A percentile compares a stretch with the other conserved stretches of the same genome.
These are phyloP conservation scores for Erythrobasidium hasegawianum DNA, from an alignment of 1,284 basidiomycete genomes.

Conservation along the genomic window DNA sequence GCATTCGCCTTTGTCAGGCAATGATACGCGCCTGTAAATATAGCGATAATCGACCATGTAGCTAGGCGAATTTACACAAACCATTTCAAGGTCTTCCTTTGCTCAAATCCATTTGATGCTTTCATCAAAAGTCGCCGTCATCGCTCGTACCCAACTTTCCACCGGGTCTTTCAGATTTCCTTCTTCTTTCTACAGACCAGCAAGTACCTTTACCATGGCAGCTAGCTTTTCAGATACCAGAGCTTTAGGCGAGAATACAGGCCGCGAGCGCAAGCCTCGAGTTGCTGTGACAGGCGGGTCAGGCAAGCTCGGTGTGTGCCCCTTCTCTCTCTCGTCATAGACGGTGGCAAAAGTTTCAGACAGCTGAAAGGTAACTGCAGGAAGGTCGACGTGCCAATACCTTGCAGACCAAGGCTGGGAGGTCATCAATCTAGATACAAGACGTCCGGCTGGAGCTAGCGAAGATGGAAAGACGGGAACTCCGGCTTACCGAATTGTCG, in stretches of 20 bases:
- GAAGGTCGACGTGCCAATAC: constrained; percentile 25
- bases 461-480: constrained; percentile 36
- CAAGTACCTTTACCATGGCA: too few relatives aligned
- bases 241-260: constrained; percentile 26
- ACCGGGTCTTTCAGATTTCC: too few relatives aligned
- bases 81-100: too few relatives aligned
- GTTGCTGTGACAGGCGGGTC: constrained; percentile 24
- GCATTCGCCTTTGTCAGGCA: constrained; percentile 73
- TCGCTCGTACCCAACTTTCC: too few relatives aligned
- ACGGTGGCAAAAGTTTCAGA: neutral
- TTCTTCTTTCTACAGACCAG: neutral
- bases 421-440: constrained; percentile 35
- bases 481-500: constrained; percentile 32
- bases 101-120: too few relatives aligned
- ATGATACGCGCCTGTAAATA: neutral
- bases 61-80: too few relatives aligned
- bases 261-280: constrained; percentile 12
- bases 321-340: neutral
- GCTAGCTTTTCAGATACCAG: constrained; percentile 28
- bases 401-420: constrained; percentile 33
- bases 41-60: too few relatives aligned
- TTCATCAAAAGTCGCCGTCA: too few relatives aligned
- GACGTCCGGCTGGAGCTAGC: constrained; percentile 27
- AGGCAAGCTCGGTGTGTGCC: constrained; percentile 1
- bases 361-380: neutral